Evolutionary conservation across 495 filamentous ascomycete species (phyloP).

Genomic region (Xylaria grammica): DNA sequence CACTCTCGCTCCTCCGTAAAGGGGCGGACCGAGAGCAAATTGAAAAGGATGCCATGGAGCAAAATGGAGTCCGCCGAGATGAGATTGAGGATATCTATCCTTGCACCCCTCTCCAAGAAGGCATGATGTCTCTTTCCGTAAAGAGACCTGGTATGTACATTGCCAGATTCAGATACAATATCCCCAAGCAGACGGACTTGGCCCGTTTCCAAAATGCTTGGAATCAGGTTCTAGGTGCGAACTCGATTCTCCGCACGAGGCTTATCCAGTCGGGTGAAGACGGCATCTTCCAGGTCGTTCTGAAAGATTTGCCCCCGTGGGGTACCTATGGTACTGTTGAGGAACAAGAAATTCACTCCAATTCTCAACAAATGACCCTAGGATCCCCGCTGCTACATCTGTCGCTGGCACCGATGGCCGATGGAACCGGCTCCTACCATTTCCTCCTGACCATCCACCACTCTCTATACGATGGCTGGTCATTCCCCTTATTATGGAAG

Average conservation of each 20-base stretch:
- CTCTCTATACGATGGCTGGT: slow-evolving; percentile 70
- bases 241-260: slow-evolving; percentile 62
- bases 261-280: slow-evolving; percentile 52
- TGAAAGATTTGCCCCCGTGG: slow-evolving; percentile 38
- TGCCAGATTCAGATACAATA: slow-evolving; percentile 51
- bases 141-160: slow-evolving; percentile 59
- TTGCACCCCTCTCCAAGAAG: slow-evolving; percentile 69
- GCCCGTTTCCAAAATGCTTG: slow-evolving; percentile 59
- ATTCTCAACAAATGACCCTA: background rate
- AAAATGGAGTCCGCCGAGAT: background rate
- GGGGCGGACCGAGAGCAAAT: background rate
- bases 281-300: slow-evolving; percentile 60
- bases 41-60: background rate
- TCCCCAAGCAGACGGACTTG: slow-evolving; percentile 52
- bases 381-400: background rate
- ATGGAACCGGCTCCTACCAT: background rate
- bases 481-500: slow-evolving; percentile 51
- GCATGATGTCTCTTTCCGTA: slow-evolving; percentile 55
- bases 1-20: background rate
- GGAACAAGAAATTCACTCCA: background rate
- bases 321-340: background rate
- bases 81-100: slow-evolving; percentile 64
- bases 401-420: background rate
- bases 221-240: slow-evolving; percentile 51
- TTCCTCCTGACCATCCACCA: slow-evolving; percentile 54